Base-by-base conservation (phyloP, 441 rosid genomes). In the Brassica hybrid region DNA sequence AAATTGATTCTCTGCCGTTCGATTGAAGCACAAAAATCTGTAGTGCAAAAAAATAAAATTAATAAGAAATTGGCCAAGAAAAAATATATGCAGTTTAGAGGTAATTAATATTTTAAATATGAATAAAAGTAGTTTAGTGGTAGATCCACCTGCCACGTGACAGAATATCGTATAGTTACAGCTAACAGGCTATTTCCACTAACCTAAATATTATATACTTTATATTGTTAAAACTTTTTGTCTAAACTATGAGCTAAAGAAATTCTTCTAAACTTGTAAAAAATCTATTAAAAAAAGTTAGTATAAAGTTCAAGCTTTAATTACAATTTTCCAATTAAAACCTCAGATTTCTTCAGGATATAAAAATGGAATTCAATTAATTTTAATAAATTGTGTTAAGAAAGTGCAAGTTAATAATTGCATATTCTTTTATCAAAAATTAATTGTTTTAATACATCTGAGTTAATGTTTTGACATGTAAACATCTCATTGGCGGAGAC, bases 131-230 rank as follows among this genome's bases (percentile, higher is more conserved):
- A 13, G 38, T 77, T 14, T 76, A 70, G 72, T 25, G 52, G 17
- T 71, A 71, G 72, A 71, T 71, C 45, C 54, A 72, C 76, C 81
- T 77, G 76, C 73, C 76, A 66, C 81, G 81, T 77, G 76, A 72
- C 76, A 45, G 68, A 77, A 72, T 77, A 58, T 78, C 69, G 57
- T 59, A 57, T 57, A 9, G 61, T 64, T 77, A 38, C 64, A 76
- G 50, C 17, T 68, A 7, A 76, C 76, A 65, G 67, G 41, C 67
- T n/a, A 77, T 71, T 41, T 72, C 80, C 76, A 77, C 76, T 77
- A 57, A 57, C 17, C 38, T 13, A 23, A 12, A 60, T 13, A 59
- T 14, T 57, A 13, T 11, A 41, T 41, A 41, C 32, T 32, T 19
- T 52, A 27, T 16, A 30, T 45, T 21, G 32, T 48, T 67, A 19